Conservation (phyloP, 345 rosid genomes). For the Cardiospermum halicacabum region DNA sequence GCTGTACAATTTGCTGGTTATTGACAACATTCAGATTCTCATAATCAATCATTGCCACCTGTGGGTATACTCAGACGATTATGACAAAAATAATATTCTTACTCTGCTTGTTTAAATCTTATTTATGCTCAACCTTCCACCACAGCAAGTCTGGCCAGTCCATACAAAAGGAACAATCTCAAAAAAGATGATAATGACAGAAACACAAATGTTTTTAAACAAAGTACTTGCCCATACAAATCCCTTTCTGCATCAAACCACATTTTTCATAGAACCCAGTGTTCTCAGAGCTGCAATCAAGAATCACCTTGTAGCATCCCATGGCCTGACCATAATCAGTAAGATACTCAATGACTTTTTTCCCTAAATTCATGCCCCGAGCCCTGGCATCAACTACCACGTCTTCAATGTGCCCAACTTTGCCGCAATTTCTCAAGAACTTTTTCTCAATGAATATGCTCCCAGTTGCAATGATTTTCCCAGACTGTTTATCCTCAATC, state of each 20-base stretch:
- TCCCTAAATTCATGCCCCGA: conserved; percentile 66
- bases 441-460: conserved; percentile 78
- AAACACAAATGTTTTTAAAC: too few species aligned
- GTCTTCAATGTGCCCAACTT: conserved; percentile 87
- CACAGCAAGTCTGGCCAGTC: too few species aligned
- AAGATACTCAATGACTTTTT: conserved; percentile 54
- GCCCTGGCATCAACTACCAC: conserved; percentile 63
- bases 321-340: conserved; percentile 45
- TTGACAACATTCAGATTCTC: too few species aligned
- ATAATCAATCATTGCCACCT: too few species aligned
- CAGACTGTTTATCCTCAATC: conserved; percentile 53
- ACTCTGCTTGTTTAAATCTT: too few species aligned
- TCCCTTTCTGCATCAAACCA: too few species aligned
- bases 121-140: too few species aligned
- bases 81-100: too few species aligned
- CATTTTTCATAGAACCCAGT: conserved; percentile 71
- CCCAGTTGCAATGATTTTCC: conserved; percentile 67
- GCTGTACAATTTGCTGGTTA: too few species aligned
- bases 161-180: too few species aligned
- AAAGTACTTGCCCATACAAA: conserved; percentile 70
- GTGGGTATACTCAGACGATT: too few species aligned
- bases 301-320: conserved; percentile 86
- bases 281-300: conserved; percentile 64
- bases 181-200: too few species aligned
- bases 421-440: conserved; percentile 78